Evolutionary conservation across 208 protist genomes (phyloP).

Genomic region (Angomonas desouzai): DNA sequence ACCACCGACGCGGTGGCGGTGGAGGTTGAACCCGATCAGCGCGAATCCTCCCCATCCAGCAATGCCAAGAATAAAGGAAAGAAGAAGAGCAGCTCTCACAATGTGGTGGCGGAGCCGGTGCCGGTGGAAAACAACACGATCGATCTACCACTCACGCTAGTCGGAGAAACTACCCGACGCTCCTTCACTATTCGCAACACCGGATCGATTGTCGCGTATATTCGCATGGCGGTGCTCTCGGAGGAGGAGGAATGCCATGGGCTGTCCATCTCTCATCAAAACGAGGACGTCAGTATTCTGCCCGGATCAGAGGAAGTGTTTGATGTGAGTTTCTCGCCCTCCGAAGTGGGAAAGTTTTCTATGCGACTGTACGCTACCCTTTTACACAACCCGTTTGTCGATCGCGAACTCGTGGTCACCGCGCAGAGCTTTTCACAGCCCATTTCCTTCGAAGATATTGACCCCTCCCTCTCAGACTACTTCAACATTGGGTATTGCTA

Average conservation of each 20-base stretch:
- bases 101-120: neutral
- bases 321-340: slow-evolving; percentile 56
- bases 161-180: slow-evolving; percentile 46
- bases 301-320: slow-evolving; percentile 51
- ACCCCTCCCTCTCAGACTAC: slow-evolving; percentile 62
- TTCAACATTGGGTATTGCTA: slow-evolving; percentile 89
- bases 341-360: slow-evolving; percentile 30
- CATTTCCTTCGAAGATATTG: slow-evolving; percentile 91
- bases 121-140: slow-evolving; percentile 40
- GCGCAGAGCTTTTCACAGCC: slow-evolving; percentile 82
- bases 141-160: slow-evolving; percentile 72
- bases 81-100: slow-evolving; percentile 5
- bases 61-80: slow-evolving; percentile 1
- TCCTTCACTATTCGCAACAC: slow-evolving; percentile 83
- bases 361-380: slow-evolving; percentile 76
- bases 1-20: slow-evolving; percentile 7
- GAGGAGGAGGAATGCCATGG: slow-evolving; percentile 20
- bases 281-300: slow-evolving; percentile 57
- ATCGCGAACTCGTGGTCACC: slow-evolving; percentile 71
- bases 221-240: slow-evolving; percentile 61
- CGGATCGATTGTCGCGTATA: slow-evolving; percentile 74
- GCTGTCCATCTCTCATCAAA: slow-evolving; percentile 30
- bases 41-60: neutral
- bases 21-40: slow-evolving; percentile 4
- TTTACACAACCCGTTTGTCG: slow-evolving; percentile 93